Conservation (phyloP, 2,329 filamentous ascomycete species). For the Paraphaeosphaeria sporulosa region DNA sequence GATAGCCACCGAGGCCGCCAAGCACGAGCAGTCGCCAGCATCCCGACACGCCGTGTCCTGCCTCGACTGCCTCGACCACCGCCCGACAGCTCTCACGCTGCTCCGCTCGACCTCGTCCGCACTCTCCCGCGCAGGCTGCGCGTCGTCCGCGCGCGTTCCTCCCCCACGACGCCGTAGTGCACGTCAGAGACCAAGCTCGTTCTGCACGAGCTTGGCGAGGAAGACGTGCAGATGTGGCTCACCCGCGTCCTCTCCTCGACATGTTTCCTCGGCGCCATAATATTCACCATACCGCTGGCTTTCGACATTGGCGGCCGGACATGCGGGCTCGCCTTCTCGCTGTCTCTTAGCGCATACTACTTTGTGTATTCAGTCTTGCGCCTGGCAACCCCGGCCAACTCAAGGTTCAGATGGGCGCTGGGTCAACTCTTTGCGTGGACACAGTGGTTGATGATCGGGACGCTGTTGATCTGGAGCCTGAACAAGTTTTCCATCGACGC, state of each 20-base stretch:
- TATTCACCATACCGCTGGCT: slow-evolving; percentile 94
- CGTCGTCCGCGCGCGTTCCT: slow-evolving; percentile 35
- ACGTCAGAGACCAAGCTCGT: slow-evolving; percentile 48
- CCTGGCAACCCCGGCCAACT: slow-evolving; percentile 79
- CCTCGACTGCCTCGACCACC: slow-evolving; percentile 26
- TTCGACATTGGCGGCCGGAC: slow-evolving; percentile 98
- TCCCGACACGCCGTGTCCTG: slow-evolving; percentile 25
- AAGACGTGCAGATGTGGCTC: slow-evolving; percentile 76
- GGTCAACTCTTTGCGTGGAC: slow-evolving; percentile 74
- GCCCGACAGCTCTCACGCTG: slow-evolving; percentile 18
- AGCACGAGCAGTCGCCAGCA: slow-evolving; percentile 17
- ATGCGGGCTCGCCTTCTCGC: slow-evolving; percentile 91
- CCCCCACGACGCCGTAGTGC: slow-evolving; percentile 25
- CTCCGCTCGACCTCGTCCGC: slow-evolving; percentile 23
- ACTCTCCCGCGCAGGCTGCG: slow-evolving; percentile 38
- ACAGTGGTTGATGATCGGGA: slow-evolving; percentile 87
- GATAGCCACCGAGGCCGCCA: slow-evolving; percentile 24
- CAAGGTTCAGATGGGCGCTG: slow-evolving; percentile 75
- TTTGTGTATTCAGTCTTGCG: slow-evolving; percentile 83
- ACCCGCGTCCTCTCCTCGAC: slow-evolving; percentile 80
- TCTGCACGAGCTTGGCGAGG: slow-evolving; percentile 56
- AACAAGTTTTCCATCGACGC: slow-evolving; percentile 94
- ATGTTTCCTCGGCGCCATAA: slow-evolving; percentile 87
- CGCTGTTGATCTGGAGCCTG: slow-evolving; percentile 90
- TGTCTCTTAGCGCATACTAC: slow-evolving; percentile 89